Percentiles rank a stretch among this genome's conserved stretches.
Evolutionary conservation across 2,329 filamentous ascomycete species (phyloP).

Genomic region (Torrubiella hemipterigena): DNA sequence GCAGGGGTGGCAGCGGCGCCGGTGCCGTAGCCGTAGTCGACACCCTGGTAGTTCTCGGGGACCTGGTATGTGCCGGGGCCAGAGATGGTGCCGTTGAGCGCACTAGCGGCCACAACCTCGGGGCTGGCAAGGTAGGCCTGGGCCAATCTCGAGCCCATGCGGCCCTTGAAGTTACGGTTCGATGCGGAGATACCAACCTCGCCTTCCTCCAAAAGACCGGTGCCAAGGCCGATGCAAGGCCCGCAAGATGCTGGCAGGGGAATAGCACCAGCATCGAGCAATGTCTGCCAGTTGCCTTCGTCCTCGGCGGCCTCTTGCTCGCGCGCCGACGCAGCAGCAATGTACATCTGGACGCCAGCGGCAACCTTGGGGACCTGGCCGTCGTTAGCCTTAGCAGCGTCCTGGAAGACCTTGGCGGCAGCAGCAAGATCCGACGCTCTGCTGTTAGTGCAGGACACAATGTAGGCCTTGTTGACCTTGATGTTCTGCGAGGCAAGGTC

Average conservation of each 20-base stretch:
- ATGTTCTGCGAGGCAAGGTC: constrained; percentile 67
- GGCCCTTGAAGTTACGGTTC: constrained; percentile 85
- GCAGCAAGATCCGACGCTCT: constrained; percentile 69
- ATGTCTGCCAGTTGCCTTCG: constrained; percentile 71
- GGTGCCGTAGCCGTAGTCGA: constrained; percentile 8
- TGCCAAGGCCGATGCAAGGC: constrained; percentile 64
- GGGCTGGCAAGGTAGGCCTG: constrained; percentile 81
- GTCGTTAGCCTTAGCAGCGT: constrained; percentile 52
- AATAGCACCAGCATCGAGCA: constrained; percentile 69
- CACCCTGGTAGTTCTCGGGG: constrained; percentile 32
- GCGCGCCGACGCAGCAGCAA: constrained; percentile 69
- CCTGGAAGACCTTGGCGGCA: constrained; percentile 75
- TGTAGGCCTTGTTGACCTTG: constrained; percentile 69
- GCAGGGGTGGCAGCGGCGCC: constrained; percentile 4
- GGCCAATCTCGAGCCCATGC: constrained; percentile 58
- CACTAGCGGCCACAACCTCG: constrained; percentile 85
- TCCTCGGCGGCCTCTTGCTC: constrained; percentile 73
- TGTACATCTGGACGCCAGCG: constrained; percentile 70
- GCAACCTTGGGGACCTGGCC: constrained; percentile 60
- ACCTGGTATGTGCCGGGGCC: constrained; percentile 70
- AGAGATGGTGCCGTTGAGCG: constrained; percentile 57
- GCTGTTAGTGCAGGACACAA: constrained; percentile 85
- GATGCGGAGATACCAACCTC: constrained; percentile 75
- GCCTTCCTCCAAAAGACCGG: constrained; percentile 68
- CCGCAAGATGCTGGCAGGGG: constrained; percentile 64